A percentile compares a stretch with the other conserved stretches of the same genome.
phyloP scores from a whole-genome alignment of 768 basidiomycete genomes.

The Russula earlei region DNA sequence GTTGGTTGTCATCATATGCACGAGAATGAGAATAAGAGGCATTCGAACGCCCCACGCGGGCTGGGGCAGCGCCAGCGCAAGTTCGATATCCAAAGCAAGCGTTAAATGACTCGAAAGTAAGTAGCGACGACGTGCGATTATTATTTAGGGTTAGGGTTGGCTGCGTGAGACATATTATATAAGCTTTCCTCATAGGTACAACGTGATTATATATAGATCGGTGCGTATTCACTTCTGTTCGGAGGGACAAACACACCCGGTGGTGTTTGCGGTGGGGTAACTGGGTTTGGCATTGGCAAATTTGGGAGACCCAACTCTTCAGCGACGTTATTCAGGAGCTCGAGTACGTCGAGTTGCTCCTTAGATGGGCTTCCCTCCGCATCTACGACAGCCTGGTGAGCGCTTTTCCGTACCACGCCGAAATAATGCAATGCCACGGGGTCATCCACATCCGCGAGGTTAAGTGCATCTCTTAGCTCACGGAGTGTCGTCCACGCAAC shows the following conservation, averaged over 20 bases:
- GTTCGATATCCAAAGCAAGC: not conserved
- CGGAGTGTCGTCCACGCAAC: not conserved
- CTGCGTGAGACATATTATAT: too few species aligned
- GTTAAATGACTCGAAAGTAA: not conserved
- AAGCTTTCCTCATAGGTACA: too few species aligned
- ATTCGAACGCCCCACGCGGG: constrained; percentile 5
- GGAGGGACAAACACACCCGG: not conserved
- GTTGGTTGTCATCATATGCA: not conserved
- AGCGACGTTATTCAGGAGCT: not conserved
- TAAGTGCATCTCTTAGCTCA: not conserved
- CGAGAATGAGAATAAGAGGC: not conserved
- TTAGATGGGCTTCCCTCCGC: not conserved
- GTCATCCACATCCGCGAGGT: not conserved
- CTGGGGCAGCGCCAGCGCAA: constrained; percentile 10
- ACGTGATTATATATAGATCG: not conserved
- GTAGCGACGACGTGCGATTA: not conserved
- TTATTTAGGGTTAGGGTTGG: too few species aligned
- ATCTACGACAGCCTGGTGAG: not conserved
- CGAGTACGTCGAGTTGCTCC: not conserved
- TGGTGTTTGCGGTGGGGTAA: not conserved
- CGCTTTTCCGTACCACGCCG: not conserved
- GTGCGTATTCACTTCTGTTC: not conserved
- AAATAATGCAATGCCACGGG: not conserved
- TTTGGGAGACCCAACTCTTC: not conserved
- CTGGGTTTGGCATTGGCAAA: not conserved